Percentiles rank a stretch among this genome's conserved stretches.
Conservation (phyloP, 176 grass and related monocot species). For the Rhipidocladum racemiflorum region DNA sequence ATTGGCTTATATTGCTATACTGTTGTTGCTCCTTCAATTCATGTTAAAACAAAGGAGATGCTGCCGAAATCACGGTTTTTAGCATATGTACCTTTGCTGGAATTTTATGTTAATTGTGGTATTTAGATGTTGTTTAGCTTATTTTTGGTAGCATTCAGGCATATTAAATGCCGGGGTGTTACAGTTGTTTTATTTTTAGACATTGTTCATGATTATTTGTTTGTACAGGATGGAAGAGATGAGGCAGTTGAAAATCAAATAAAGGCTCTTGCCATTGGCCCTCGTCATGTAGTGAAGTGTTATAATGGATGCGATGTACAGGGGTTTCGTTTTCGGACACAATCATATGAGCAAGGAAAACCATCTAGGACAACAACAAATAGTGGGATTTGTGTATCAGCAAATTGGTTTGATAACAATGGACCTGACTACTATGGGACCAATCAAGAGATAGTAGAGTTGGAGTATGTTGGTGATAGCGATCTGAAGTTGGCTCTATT, state of each 20-base stretch:
- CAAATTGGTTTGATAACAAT: not conserved
- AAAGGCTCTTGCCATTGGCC: not conserved
- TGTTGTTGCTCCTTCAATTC: too few species aligned
- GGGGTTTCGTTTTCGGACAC: not conserved
- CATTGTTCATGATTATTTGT: not conserved
- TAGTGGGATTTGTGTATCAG: not conserved
- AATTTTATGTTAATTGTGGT: too few species aligned
- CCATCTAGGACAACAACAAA: not conserved
- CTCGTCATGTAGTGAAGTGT: not conserved
- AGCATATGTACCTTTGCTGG: too few species aligned
- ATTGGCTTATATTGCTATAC: too few species aligned
- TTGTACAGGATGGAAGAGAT: not conserved
- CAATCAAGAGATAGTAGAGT: not conserved
- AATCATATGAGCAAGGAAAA: not conserved
- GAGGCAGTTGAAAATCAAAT: not conserved
- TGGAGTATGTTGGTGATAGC: not conserved
- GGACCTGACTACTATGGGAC: not conserved
- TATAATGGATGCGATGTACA: slow-evolving; percentile 10
- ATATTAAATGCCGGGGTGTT: too few species aligned
- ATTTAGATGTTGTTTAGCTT: too few species aligned
- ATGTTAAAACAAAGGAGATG: too few species aligned
- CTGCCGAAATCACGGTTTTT: too few species aligned
- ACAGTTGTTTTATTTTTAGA: not conserved
- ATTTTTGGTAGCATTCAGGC: too few species aligned
- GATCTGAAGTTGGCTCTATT: not conserved